Conservation (phyloP, 139 green algal genomes). For the Nannochloris sp. region DNA sequence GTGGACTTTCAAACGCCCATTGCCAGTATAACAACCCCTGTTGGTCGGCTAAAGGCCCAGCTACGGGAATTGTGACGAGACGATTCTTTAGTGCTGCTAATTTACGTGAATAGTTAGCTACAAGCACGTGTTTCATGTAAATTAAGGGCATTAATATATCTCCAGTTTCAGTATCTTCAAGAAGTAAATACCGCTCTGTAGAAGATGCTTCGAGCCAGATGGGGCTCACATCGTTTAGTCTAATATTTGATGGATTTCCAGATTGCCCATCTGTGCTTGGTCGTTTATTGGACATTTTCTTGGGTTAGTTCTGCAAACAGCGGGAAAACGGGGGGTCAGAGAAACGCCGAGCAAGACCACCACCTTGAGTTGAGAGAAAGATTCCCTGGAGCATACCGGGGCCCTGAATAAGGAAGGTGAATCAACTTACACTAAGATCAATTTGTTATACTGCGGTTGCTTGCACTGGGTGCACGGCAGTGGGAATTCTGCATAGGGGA, state of each 20-base stretch:
- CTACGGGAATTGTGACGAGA: constrained; percentile 12
- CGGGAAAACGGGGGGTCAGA: too few relatives aligned
- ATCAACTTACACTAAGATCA: too few relatives aligned
- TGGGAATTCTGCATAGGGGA: too few relatives aligned
- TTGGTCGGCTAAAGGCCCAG: constrained; percentile 1
- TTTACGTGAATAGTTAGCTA: constrained; percentile 54
- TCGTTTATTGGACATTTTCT: neutral
- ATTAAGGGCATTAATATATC: constrained; percentile 56
- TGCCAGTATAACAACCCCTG: constrained; percentile 40
- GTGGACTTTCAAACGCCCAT: constrained; percentile 50
- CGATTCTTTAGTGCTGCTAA: constrained; percentile 44
- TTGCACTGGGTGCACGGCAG: too few relatives aligned
- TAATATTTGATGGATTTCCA: constrained; percentile 12
- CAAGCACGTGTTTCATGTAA: constrained; percentile 49
- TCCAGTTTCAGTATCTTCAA: constrained; percentile 54
- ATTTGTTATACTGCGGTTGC: too few relatives aligned
- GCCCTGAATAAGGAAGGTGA: too few relatives aligned
- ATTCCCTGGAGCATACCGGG: too few relatives aligned
- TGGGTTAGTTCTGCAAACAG: too few relatives aligned
- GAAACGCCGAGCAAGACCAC: too few relatives aligned
- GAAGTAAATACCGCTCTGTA: constrained; percentile 35
- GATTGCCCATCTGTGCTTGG: neutral
- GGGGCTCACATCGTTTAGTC: constrained; percentile 3
- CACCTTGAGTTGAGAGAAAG: too few relatives aligned
- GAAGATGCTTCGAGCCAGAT: constrained; percentile 12